phyloP scores from a whole-genome alignment of 306 rosid species.

The Acacia confusa region DNA sequence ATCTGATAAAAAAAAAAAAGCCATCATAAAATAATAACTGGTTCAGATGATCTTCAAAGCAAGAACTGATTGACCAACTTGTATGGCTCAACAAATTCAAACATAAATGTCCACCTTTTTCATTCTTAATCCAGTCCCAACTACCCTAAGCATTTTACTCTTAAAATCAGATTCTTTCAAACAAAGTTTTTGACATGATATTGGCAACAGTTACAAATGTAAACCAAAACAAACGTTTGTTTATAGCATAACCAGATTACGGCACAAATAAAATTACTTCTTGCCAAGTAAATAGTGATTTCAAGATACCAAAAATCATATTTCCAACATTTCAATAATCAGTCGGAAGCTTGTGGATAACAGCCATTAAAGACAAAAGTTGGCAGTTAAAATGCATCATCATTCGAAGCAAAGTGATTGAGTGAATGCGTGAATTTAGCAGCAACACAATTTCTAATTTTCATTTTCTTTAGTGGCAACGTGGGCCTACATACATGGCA shows the following conservation, averaged over 20 bases:
- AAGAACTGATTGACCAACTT: neutral
- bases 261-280: neutral
- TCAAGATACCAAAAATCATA: neutral
- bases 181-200: neutral
- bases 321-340: neutral
- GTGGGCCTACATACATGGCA: too few relatives aligned
- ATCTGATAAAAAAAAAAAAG: neutral
- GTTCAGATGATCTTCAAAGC: neutral
- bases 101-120: neutral
- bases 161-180: neutral
- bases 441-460: neutral
- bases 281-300: neutral
- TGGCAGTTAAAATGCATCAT: neutral
- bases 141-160: neutral
- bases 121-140: slow-evolving; percentile 4
- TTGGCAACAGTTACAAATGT: neutral
- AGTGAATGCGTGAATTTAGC: neutral
- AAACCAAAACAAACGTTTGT: neutral
- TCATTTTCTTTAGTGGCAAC: too few relatives aligned
- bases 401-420: neutral
- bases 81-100: neutral
- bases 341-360: neutral
- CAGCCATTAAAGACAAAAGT: neutral
- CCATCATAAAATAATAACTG: neutral
- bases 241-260: neutral